Conservation (phyloP, 2,329 filamentous ascomycete species). For the Talaromyces sp. region DNA sequence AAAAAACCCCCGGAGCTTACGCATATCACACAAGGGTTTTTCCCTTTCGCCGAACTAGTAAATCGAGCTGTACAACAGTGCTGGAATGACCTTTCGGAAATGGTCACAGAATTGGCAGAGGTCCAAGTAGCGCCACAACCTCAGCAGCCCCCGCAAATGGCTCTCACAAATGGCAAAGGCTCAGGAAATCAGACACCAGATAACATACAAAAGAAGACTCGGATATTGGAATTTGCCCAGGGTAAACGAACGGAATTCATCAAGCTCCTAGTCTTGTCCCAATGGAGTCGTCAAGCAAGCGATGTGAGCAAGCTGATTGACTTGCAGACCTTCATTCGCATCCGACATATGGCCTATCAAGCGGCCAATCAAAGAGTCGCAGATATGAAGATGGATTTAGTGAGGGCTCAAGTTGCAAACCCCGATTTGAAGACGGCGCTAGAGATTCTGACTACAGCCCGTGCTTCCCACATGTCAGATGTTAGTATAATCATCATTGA, state of each 20-base stretch:
- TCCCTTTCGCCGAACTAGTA: constrained; percentile 69
- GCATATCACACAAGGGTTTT: constrained; percentile 71
- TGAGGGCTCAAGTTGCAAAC: constrained; percentile 70
- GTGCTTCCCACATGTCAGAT: constrained; percentile 72
- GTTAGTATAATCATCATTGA: constrained; percentile 42
- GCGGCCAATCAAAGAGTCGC: constrained; percentile 58
- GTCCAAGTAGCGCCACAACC: constrained; percentile 54
- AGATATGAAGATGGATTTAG: constrained; percentile 67
- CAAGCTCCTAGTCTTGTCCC: constrained; percentile 81
- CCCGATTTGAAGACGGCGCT: constrained; percentile 88
- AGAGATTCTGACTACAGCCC: constrained; percentile 73
- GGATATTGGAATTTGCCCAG: constrained; percentile 71
- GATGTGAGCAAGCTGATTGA: constrained; percentile 86
- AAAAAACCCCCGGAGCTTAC: constrained; percentile 47
- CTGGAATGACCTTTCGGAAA: constrained; percentile 68
- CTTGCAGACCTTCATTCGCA: constrained; percentile 67
- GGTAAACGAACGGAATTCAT: constrained; percentile 80
- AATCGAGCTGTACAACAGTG: constrained; percentile 75
- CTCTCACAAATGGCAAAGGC: constrained; percentile 21
- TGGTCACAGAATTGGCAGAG: constrained; percentile 64
- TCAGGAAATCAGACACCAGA: constrained; percentile 40
- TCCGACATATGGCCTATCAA: constrained; percentile 56
- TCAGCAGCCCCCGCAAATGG: constrained; percentile 14
- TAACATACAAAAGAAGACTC: constrained; percentile 69
- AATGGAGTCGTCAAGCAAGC: constrained; percentile 77